phyloP scores from a whole-genome alignment of 164 flowering plant species.

The Aristolochia californica region DNA sequence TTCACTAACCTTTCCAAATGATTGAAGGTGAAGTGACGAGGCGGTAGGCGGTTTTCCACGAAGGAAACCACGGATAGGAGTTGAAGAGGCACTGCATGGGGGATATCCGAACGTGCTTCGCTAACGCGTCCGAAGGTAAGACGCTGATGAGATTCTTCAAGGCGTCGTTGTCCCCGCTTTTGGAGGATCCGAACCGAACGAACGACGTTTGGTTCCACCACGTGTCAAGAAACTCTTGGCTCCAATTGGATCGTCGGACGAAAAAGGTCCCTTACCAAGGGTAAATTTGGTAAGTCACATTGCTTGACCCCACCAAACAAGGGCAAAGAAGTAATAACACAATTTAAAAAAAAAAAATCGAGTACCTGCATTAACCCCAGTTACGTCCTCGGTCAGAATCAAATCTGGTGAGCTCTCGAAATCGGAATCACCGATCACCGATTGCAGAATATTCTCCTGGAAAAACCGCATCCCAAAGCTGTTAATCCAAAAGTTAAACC shows the following conservation, averaged over 20 bases:
- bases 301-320: too few relatives aligned
- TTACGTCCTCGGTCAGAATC: slow-evolving; percentile 12
- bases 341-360: too few relatives aligned
- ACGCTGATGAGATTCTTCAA: slow-evolving; percentile 6
- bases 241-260: slow-evolving; percentile 10
- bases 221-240: slow-evolving; percentile 12
- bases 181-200: slow-evolving; percentile 11
- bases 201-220: slow-evolving; percentile 17
- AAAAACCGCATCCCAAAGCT: too few relatives aligned
- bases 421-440: slow-evolving; percentile 7
- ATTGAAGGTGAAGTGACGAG: slow-evolving; percentile 6
- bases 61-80: slow-evolving; percentile 16
- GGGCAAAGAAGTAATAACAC: too few relatives aligned
- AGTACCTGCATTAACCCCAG: slow-evolving; percentile 18
- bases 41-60: slow-evolving; percentile 12
- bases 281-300: background rate
- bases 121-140: slow-evolving; percentile 3
- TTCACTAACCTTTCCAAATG: slow-evolving; percentile 10
- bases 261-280: slow-evolving; percentile 7
- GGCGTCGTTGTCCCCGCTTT: slow-evolving; percentile 18
- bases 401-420: slow-evolving; percentile 8
- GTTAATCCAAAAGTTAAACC: too few relatives aligned
- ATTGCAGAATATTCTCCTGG: slow-evolving; percentile 8
- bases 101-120: slow-evolving; percentile 8
- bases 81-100: slow-evolving; percentile 17